A percentile compares a stretch with the other conserved stretches of the same genome.
These are phyloP conservation scores for Oryza brachyantha DNA, from an alignment of 176 grass and related monocot genomes.

Conservation along the genomic window DNA sequence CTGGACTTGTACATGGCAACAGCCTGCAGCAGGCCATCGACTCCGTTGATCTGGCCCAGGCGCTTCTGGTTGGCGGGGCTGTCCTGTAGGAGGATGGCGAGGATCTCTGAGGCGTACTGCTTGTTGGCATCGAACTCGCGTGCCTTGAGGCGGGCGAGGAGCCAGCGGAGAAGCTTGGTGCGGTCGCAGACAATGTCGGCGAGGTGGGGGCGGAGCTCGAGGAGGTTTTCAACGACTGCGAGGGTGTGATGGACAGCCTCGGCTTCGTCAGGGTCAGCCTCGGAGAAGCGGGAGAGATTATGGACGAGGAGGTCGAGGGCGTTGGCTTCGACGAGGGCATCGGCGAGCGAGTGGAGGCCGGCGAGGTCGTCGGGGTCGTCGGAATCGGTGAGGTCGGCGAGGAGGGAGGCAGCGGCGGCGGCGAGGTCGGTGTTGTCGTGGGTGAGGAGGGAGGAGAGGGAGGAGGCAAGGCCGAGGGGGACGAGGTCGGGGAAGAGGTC, in stretches of 20 bases:
- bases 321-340: slow-evolving; percentile 71
- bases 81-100: slow-evolving; percentile 87
- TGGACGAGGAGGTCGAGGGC: slow-evolving; percentile 81
- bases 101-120: slow-evolving; percentile 92
- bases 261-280: slow-evolving; percentile 74
- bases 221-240: slow-evolving; percentile 78
- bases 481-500: slow-evolving; percentile 88
- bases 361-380: slow-evolving; percentile 65
- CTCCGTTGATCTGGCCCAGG: slow-evolving; percentile 83
- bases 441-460: slow-evolving; percentile 72
- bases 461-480: slow-evolving; percentile 57
- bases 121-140: slow-evolving; percentile 95
- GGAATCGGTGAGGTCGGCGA: slow-evolving; percentile 84
- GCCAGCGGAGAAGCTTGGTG: slow-evolving; percentile 83
- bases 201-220: slow-evolving; percentile 73
- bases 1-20: slow-evolving; percentile 94
- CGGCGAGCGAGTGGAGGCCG: slow-evolving; percentile 55
- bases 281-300: slow-evolving; percentile 82
- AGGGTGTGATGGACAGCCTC: slow-evolving; percentile 76
- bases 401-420: slow-evolving; percentile 71
- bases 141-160: slow-evolving; percentile 72
- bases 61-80: slow-evolving; percentile 85
- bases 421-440: slow-evolving; percentile 91
- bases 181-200: slow-evolving; percentile 76
- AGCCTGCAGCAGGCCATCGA: slow-evolving; percentile 75